Percentiles rank a stretch among this genome's conserved stretches.
phyloP scores from a whole-genome alignment of 352 stramenopile species.

The Phytophthora pinifolia region DNA sequence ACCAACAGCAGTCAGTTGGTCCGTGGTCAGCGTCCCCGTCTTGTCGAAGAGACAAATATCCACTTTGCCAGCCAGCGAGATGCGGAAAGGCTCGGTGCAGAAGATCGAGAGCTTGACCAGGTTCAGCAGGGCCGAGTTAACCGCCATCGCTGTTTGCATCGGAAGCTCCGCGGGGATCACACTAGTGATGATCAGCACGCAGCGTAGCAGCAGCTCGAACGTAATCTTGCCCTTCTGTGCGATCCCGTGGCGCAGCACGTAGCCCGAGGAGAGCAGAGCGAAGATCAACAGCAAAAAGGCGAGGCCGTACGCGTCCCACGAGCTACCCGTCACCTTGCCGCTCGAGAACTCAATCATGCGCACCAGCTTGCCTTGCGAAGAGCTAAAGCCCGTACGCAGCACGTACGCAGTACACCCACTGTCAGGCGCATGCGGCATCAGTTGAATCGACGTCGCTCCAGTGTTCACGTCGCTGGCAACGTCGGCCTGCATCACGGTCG shows the following conservation, averaged over 20 bases:
- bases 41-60: slow-evolving; percentile 99
- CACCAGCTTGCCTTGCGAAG: slow-evolving; percentile 97
- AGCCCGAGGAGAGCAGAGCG: slow-evolving; percentile 93
- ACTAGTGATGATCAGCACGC: slow-evolving; percentile 98
- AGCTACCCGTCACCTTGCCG: slow-evolving; percentile 95
- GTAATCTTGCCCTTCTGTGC: slow-evolving; percentile 90
- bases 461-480: slow-evolving; percentile 35
- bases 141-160: slow-evolving; percentile 97
- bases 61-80: slow-evolving; percentile 96
- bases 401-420: slow-evolving; percentile 94
- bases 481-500: slow-evolving; percentile 88
- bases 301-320: slow-evolving; percentile 95
- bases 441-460: slow-evolving; percentile 20
- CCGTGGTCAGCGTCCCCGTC: slow-evolving; percentile 97
- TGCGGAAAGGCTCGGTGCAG: slow-evolving; percentile 98
- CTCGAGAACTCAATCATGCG: slow-evolving; percentile 98
- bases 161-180: slow-evolving; percentile 98
- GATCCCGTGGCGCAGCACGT: slow-evolving; percentile 92
- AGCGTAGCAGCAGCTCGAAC: slow-evolving; percentile 97
- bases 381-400: slow-evolving; percentile 97
- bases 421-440: slow-evolving; percentile 85
- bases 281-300: slow-evolving; percentile 97
- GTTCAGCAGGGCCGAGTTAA: slow-evolving; percentile 95
- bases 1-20: slow-evolving; percentile 94
- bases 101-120: slow-evolving; percentile 97